Evolutionary conservation across 352 stramenopile species (phyloP), one percentile per base, ranked within the genome.

Genomic region (Pythium dissotocum): DNA sequence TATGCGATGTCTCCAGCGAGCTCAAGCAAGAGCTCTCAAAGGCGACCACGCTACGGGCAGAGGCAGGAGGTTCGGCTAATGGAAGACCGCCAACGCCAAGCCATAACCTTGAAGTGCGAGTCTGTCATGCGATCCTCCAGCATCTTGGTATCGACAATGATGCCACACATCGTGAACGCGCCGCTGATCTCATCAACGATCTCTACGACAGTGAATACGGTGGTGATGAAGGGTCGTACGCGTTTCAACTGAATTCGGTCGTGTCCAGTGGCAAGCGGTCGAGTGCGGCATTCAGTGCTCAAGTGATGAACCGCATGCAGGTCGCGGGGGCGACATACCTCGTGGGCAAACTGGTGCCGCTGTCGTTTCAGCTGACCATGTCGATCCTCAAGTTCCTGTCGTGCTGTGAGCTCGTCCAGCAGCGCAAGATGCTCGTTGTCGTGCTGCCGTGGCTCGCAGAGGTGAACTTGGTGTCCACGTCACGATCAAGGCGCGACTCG

Each of bases 361-460:
- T 89, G 0, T 72, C 75, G 7, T 67, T 77, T 4, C 65, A 51
- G 1, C 70, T 89, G 24, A 82, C 72, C 36, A 70, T 80, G 48
- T 75, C 75, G 13, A 71, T 89, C 30, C 57, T 91, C 4, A 76
- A 71, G 14, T 80, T 80, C 30, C 48, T 86, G 4, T 60, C 74
- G n/a, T 70, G 64, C 8, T 78, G 76, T 24, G 77, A 79, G 4
- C 46, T 67, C 13, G 40, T 63, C 0, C 66, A 82, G 18, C 81
- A 90, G 28, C 73, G 78, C 30, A 87, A 90, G 58, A 80, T 88
- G 55, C 76, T 91, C 13, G 74, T 62, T 0, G 73, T 75, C 0
- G 69, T 76, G n/a, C 57, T 91, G 10, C 82, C 82, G 0, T 90
- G 83, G 78, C 73, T 93, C 0, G 78, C 78, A 38, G 74, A 87